A percentile compares a stretch with the other conserved stretches of the same genome.
Conservation (phyloP, 345 rosid species). For the Aquilaria malaccensis region DNA sequence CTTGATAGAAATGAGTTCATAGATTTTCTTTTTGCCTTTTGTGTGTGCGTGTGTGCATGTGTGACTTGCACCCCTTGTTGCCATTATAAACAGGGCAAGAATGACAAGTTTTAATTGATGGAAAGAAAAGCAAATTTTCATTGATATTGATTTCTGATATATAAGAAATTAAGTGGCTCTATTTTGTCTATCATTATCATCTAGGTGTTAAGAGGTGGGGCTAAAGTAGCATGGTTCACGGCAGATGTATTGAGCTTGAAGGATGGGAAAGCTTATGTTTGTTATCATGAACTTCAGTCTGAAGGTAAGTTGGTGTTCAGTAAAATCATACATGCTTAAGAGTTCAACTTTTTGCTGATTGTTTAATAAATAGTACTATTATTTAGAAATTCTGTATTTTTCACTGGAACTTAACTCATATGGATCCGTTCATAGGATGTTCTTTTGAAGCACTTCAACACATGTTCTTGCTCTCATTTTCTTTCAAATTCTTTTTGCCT, state of each 20-base stretch:
- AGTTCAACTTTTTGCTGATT: too few species aligned
- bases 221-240: slow-evolving; percentile 72
- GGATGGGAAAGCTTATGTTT: slow-evolving; percentile 74
- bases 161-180: too few species aligned
- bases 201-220: slow-evolving; percentile 77
- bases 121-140: background rate
- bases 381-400: too few species aligned
- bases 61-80: background rate
- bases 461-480: too few species aligned
- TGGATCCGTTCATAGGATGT: too few species aligned
- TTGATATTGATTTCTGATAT: background rate
- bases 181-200: background rate
- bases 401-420: too few species aligned
- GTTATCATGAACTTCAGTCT: slow-evolving; percentile 51
- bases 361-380: too few species aligned
- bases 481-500: too few species aligned
- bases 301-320: slow-evolving; percentile 45
- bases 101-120: background rate
- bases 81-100: background rate
- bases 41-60: background rate
- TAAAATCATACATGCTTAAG: background rate
- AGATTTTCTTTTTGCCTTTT: background rate
- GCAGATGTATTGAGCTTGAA: slow-evolving; percentile 63
- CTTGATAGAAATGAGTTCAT: too few species aligned
- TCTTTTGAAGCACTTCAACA: too few species aligned